phyloP scores from a whole-genome alignment of 2,329 filamentous ascomycete genomes.

The Fusarium mexicanum region DNA sequence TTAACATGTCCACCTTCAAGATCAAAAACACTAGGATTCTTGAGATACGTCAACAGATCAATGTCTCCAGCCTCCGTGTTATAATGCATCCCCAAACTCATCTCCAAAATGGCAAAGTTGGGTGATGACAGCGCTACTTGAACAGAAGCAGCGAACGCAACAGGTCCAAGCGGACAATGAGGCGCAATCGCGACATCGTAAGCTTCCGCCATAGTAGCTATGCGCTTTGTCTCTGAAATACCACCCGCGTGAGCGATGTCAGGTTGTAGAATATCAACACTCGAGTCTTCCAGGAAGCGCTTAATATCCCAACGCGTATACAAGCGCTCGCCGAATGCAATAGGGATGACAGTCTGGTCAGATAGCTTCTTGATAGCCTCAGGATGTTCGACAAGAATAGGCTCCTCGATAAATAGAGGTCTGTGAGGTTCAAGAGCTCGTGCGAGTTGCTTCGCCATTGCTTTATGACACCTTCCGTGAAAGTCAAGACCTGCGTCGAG shows the following conservation, averaged over 20 bases:
- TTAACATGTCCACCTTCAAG: conserved; percentile 74
- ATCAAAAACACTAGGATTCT: conserved; percentile 71
- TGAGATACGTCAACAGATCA: conserved; percentile 73
- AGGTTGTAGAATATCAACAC: conserved; percentile 77
- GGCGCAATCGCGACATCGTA: conserved; percentile 80
- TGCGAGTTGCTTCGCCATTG: conserved; percentile 83
- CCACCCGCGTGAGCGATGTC: conserved; percentile 78
- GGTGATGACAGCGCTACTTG: conserved; percentile 70
- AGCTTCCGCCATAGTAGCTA: conserved; percentile 76
- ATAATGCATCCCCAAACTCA: conserved; percentile 83
- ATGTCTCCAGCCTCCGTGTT: conserved; percentile 71
- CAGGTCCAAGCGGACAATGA: conserved; percentile 77
- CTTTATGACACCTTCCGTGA: conserved; percentile 79
- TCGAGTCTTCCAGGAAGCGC: conserved; percentile 73
- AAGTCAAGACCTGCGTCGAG: conserved; percentile 81
- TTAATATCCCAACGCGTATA: conserved; percentile 79
- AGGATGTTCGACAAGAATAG: conserved; percentile 73
- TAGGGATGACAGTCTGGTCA: conserved; percentile 60
- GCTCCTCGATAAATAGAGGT: conserved; percentile 82
- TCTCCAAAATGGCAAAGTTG: conserved; percentile 80
- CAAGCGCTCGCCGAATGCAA: conserved; percentile 77
- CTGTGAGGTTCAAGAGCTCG: conserved; percentile 71
- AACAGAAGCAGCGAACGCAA: conserved; percentile 76
- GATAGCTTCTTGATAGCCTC: conserved; percentile 64
- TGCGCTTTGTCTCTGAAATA: conserved; percentile 75